Base-by-base conservation (phyloP, 1,284 basidiomycete species). In the Leccinum fallax region DNA sequence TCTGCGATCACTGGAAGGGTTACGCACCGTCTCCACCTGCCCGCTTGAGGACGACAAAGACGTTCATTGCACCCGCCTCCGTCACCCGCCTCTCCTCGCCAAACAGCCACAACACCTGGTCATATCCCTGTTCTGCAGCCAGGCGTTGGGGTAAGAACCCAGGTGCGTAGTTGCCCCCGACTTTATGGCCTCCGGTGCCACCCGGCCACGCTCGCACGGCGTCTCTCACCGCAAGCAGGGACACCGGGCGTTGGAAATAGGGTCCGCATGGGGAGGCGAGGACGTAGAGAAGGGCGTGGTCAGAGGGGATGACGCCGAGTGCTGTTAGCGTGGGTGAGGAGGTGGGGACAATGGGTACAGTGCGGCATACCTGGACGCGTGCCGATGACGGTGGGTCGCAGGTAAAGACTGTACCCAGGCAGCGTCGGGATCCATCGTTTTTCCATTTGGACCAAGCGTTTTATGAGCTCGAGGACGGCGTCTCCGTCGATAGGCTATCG, bases 201-300 rank as follows among this genome's bases (percentile, higher is more conserved):
- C 93, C 93, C 0, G 93, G 93, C 92, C 92, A 94, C 0, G 93
- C 83, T 51, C 94, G 86, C 5, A 93, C 90, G 64, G 80, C 82
- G 54, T 88, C 83, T 21, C 79, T 77, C 11, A 89, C 85, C 1
- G 89, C 92, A 58, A 92, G 85, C 10, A 95, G 78, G 1, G 88
- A 85, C 56, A 95, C 81, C 2, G 88, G 84, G 69, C 84, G 86
- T 28, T 82, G 79, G 80, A 92, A 93, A 78, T 90, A 94, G 0
- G 91, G 89, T 0, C 89, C 89, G 0, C 83, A 77, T 1, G 89
- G 90, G 2, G 82, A 82, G 53, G 84, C 71, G 69, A 95, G 83
- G 62, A 93, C 83, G 70, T 86, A 94, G 30, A 95, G 81, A 55
- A 86, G 78, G 0, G 92, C 88, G 62, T 87, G 83, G 53, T 88